These are phyloP conservation scores for Penicillium griseofulvum DNA, from an alignment of 2,329 filamentous ascomycete species.

Conservation along the genomic window DNA sequence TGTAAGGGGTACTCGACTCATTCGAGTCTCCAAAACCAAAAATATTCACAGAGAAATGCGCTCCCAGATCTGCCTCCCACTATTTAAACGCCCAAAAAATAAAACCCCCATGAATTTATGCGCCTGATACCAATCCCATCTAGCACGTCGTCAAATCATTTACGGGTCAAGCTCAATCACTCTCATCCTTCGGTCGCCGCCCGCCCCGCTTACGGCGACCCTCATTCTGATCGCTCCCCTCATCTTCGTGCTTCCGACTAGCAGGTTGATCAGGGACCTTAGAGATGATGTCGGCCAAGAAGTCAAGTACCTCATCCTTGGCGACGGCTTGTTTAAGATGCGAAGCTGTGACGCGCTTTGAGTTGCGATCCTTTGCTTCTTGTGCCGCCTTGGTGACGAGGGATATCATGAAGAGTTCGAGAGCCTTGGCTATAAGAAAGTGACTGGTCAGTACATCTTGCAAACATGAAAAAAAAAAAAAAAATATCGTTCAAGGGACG, in stretches of 20 bases:
- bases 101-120: constrained; percentile 10
- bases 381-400: constrained; percentile 85
- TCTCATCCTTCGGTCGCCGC: constrained; percentile 42
- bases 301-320: constrained; percentile 90
- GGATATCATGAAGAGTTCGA: constrained; percentile 97
- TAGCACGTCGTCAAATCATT: constrained; percentile 24
- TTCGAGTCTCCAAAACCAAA: constrained; percentile 10
- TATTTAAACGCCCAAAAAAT: constrained; percentile 7
- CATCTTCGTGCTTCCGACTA: constrained; percentile 44
- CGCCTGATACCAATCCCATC: constrained; percentile 21
- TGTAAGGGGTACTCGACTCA: background rate
- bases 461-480: background rate
- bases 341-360: constrained; percentile 82
- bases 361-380: constrained; percentile 76
- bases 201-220: constrained; percentile 47
- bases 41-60: constrained; percentile 28
- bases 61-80: constrained; percentile 18
- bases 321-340: constrained; percentile 91
- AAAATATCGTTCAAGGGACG: too few species aligned
- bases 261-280: constrained; percentile 69
- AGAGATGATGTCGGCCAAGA: constrained; percentile 82
- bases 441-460: constrained; percentile 19
- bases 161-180: constrained; percentile 26
- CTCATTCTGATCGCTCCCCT: constrained; percentile 47
- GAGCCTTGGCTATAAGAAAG: constrained; percentile 67